phyloP scores from a whole-genome alignment of 2,329 filamentous ascomycete species.

The Aspergillus tubingensis region DNA sequence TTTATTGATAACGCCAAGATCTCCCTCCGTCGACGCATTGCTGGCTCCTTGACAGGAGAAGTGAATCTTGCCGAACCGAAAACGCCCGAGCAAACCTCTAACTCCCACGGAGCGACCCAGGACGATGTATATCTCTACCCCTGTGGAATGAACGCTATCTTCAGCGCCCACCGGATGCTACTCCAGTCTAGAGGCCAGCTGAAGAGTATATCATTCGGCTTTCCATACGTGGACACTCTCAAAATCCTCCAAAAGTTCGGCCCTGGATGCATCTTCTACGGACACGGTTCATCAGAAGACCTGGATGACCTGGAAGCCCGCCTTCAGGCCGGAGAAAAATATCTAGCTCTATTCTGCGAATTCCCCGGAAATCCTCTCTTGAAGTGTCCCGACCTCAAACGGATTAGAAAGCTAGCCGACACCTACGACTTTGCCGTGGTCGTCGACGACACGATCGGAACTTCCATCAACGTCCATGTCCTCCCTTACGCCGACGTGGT shows the following conservation, averaged over 20 bases:
- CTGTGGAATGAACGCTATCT: neutral
- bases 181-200: neutral
- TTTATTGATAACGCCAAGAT: neutral
- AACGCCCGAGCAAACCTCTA: neutral
- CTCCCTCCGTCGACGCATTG: neutral
- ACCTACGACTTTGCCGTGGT: slow-evolving; percentile 3
- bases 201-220: neutral
- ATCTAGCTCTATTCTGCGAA: slow-evolving; percentile 5
- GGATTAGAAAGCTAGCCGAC: neutral
- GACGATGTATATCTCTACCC: neutral
- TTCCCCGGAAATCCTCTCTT: slow-evolving; percentile 3
- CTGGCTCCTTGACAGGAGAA: neutral
- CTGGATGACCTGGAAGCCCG: neutral
- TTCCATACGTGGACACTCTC: neutral
- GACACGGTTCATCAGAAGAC: neutral
- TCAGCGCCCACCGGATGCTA: neutral
- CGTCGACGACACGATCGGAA: slow-evolving; percentile 4
- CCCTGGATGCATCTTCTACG: neutral
- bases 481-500: slow-evolving; percentile 2
- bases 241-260: neutral
- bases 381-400: neutral
- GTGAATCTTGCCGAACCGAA: neutral
- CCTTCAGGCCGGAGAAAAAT: neutral
- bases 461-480: neutral
- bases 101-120: neutral